These are phyloP conservation scores for Pseudopyrenochaeta lycopersici DNA, from an alignment of 2,329 filamentous ascomycete genomes.

Conservation along the genomic window DNA sequence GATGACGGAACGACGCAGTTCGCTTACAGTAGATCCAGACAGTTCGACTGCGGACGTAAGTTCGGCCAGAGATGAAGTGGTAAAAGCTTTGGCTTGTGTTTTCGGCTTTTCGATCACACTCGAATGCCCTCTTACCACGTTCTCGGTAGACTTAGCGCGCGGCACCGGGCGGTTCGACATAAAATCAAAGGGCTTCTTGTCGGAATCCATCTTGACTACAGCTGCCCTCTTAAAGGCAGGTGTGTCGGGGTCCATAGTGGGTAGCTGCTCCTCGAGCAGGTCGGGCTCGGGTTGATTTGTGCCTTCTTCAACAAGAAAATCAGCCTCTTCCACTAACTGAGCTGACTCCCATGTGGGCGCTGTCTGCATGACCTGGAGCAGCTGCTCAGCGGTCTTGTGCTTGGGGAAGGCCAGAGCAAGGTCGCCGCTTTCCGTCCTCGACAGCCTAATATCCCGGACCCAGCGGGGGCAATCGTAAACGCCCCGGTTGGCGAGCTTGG, in stretches of 20 bases:
- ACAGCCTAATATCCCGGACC: constrained; percentile 39
- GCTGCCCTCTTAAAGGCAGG: constrained; percentile 35
- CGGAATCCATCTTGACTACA: constrained; percentile 36
- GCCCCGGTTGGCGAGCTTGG: constrained; percentile 37
- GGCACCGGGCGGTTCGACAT: constrained; percentile 47
- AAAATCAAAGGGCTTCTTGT: constrained; percentile 46
- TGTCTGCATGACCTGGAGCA: constrained; percentile 34
- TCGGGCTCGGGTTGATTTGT: constrained; percentile 20
- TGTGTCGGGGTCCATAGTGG: constrained; percentile 39
- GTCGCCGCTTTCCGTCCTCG: constrained; percentile 25
- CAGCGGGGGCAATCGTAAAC: constrained; percentile 37
- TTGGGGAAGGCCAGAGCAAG: constrained; percentile 33
- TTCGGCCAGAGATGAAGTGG: constrained; percentile 4
- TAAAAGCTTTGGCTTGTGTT: background rate
- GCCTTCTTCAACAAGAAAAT: constrained; percentile 29
- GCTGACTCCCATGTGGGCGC: constrained; percentile 27
- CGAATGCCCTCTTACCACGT: constrained; percentile 37
- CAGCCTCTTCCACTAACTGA: constrained; percentile 19
- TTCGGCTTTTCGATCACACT: constrained; percentile 6
- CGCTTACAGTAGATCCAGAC: constrained; percentile 3
- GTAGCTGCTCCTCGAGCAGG: constrained; percentile 16
- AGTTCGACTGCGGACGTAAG: constrained; percentile 6
- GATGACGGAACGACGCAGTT: constrained; percentile 19
- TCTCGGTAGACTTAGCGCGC: constrained; percentile 46
- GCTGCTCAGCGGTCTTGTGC: constrained; percentile 23